Evolutionary conservation across 768 basidiomycete species (phyloP).

Genomic region (Phaeotremella skinneri): DNA sequence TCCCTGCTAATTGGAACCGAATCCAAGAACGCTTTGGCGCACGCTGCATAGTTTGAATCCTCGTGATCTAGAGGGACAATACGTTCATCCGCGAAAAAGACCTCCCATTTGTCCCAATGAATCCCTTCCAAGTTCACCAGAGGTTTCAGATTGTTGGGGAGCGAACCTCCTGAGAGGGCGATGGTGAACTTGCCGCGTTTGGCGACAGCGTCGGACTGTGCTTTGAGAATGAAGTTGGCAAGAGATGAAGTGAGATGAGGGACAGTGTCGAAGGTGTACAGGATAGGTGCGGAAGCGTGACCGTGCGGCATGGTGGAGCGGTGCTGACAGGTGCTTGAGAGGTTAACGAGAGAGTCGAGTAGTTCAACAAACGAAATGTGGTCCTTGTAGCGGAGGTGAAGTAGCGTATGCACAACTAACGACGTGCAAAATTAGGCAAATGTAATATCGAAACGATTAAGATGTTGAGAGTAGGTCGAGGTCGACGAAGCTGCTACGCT

Average conservation of each 20-base stretch:
- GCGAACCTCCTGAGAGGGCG: conserved; percentile 88
- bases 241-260: conserved; percentile 64
- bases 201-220: conserved; percentile 82
- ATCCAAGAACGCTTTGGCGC: conserved; percentile 69
- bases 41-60: conserved; percentile 87
- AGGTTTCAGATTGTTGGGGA: conserved; percentile 71
- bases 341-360: not conserved
- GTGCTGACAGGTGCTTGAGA: not conserved
- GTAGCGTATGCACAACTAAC: too few relatives aligned
- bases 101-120: conserved; percentile 96
- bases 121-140: conserved; percentile 64
- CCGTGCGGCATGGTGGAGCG: conserved; percentile 37
- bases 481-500: too few relatives aligned
- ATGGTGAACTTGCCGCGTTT: conserved; percentile 88
- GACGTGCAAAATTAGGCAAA: too few relatives aligned
- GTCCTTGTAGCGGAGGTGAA: too few relatives aligned
- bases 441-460: too few relatives aligned
- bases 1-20: conserved; percentile 72
- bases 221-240: conserved; percentile 76
- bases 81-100: conserved; percentile 96
- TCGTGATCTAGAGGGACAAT: conserved; percentile 86
- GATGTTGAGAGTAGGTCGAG: too few relatives aligned
- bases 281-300: conserved; percentile 61
- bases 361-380: not conserved
- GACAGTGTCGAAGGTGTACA: conserved; percentile 66